A percentile compares a stretch with the other conserved stretches of the same genome.
Conservation (phyloP, 805 yeast species). For the Maudiozyma saulgeensis region DNA sequence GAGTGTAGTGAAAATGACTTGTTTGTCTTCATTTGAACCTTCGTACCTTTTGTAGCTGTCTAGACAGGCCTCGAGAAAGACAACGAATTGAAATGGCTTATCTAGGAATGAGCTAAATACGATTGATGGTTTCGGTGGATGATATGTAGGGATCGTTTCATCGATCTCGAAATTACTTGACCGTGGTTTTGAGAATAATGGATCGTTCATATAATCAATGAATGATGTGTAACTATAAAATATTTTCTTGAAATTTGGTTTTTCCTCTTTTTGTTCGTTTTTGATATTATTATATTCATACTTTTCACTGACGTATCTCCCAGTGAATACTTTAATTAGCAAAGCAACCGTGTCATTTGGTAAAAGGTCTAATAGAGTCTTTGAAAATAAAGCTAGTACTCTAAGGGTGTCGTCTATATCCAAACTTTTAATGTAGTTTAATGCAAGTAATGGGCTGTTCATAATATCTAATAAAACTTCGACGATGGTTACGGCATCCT, state of each 20-base stretch:
- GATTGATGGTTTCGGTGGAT: constrained; percentile 83
- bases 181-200: constrained; percentile 11
- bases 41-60: constrained; percentile 69
- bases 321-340: constrained; percentile 81
- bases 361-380: constrained; percentile 48
- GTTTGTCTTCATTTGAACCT: constrained; percentile 56
- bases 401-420: constrained; percentile 69
- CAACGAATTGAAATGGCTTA: constrained; percentile 81
- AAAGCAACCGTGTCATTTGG: constrained; percentile 80
- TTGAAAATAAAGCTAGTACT: constrained; percentile 58
- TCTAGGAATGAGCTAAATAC: constrained; percentile 81
- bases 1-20: constrained; percentile 65
- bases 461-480: constrained; percentile 64
- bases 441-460: constrained; percentile 46
- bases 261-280: background rate
- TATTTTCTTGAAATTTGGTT: constrained; percentile 19
- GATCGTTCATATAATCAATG: constrained; percentile 41
- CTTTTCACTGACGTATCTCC: constrained; percentile 50
- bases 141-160: constrained; percentile 51
- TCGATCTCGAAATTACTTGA: constrained; percentile 3
- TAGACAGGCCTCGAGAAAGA: constrained; percentile 84
- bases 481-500: constrained; percentile 66
- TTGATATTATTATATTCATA: constrained; percentile 4
- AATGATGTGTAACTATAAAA: constrained; percentile 50
- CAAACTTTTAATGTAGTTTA: constrained; percentile 58